Conservation (phyloP, 1,284 basidiomycete species). For the Porogramme epimiltina region DNA sequence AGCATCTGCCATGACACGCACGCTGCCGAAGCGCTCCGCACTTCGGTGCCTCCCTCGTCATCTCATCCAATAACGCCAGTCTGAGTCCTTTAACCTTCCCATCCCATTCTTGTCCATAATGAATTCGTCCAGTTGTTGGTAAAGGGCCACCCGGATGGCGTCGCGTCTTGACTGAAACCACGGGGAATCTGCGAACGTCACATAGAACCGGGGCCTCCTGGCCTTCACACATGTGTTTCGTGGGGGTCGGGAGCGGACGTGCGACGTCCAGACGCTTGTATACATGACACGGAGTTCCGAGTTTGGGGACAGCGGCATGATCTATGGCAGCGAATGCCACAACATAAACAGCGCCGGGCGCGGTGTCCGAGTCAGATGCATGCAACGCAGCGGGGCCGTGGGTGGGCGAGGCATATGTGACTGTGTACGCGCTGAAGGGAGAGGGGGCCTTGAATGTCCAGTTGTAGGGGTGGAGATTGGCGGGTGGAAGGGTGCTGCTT, state of each 20-base stretch:
- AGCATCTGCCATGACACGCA: slow-evolving; percentile 27
- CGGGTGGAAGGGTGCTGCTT: not conserved
- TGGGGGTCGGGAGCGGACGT: slow-evolving; percentile 25
- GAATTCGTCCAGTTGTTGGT: slow-evolving; percentile 21
- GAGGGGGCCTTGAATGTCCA: slow-evolving; percentile 1
- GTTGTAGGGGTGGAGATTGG: not conserved
- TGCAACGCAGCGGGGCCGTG: slow-evolving; percentile 40
- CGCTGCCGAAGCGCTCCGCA: slow-evolving; percentile 11
- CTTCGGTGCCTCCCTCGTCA: slow-evolving; percentile 10
- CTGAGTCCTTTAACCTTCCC: slow-evolving; percentile 16
- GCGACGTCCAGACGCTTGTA: slow-evolving; percentile 25
- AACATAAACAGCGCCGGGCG: slow-evolving; percentile 24
- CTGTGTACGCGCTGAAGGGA: slow-evolving; percentile 19
- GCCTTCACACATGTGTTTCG: no score
- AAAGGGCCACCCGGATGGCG: slow-evolving; percentile 25
- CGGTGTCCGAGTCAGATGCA: slow-evolving; percentile 17
- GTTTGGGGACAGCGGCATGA: not conserved
- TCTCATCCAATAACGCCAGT: slow-evolving; percentile 15
- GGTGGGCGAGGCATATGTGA: slow-evolving; percentile 34
- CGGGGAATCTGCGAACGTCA: slow-evolving; percentile 21
- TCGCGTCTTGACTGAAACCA: slow-evolving; percentile 28
- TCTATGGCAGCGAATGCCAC: slow-evolving; percentile 25
- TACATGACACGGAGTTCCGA: slow-evolving; percentile 22
- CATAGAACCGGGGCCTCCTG: slow-evolving; percentile 14
- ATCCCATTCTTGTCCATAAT: slow-evolving; percentile 15